Conservation (phyloP, 75 land plant species). For the Cryptomeria japonica region DNA sequence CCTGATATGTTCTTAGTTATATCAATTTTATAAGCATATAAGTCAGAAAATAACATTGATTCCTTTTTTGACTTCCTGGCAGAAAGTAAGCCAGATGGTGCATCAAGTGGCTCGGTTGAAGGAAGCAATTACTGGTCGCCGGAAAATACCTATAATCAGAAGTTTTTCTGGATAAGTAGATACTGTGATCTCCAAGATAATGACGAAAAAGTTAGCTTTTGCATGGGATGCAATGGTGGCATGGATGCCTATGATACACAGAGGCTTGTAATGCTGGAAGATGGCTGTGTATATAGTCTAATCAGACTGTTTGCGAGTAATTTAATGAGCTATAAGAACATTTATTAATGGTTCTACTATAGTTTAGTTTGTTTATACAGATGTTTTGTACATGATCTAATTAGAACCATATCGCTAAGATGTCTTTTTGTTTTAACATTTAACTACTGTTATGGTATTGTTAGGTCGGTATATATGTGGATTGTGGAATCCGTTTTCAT, state of each 20-base stretch:
- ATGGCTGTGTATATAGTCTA: background rate
- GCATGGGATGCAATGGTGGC: background rate
- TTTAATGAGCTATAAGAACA: background rate
- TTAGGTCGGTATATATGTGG: background rate
- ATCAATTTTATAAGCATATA: background rate
- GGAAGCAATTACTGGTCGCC: constrained; percentile 34
- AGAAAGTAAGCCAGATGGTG: constrained; percentile 43
- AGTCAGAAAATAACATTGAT: background rate
- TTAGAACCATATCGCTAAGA: background rate
- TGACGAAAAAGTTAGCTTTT: background rate
- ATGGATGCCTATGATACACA: background rate
- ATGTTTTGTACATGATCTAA: background rate
- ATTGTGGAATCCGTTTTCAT: no score
- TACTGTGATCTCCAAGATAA: background rate
- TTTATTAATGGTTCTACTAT: background rate
- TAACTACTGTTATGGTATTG: background rate
- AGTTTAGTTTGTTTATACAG: background rate
- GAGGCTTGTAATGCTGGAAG: background rate
- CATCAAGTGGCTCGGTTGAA: constrained; percentile 37
- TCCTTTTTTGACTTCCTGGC: background rate
- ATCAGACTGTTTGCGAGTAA: background rate
- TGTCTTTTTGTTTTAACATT: background rate
- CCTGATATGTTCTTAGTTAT: background rate
- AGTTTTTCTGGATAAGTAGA: constrained; percentile 16
- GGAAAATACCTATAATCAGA: constrained; percentile 32